Evolutionary conservation across 257 asterid genomes (phyloP), one percentile per base, ranked within the genome.

Genomic region (Solanum medicagineum): DNA sequence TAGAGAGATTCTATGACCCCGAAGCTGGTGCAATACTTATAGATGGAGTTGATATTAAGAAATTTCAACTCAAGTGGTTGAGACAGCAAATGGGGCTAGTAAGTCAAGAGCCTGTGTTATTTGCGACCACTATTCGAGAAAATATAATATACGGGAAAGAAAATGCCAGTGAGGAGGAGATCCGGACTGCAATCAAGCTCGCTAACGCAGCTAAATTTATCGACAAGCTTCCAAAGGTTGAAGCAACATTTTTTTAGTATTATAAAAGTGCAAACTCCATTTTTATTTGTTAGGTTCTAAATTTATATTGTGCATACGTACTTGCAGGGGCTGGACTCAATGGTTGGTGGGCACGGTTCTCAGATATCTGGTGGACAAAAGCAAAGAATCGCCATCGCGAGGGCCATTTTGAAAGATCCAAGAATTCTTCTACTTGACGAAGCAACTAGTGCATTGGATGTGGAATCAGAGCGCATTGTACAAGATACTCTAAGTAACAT

Each of bases 1-100:
- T 94, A 42, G 94, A 94, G 85, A 88, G 97, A 83, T 94, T 94
- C 85, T 94, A 94, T 62, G 97, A 94, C 42, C 97, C 96, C 49
- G 90, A 90, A 81, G 89, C 90, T 16, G 98, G 98, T 9, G 89
- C 84, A 81, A 87, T 94, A 11, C 79, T 92, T 69, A 84, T 92
- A 17, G 97, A 94, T 40, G 97, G 94, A 1, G 74, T 90, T 85
- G 86, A 91, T 89, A 66, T 91, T 86, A 92, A 89, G 85, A 85
- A 75, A 29, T 84, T 89, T 86, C 92, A 87, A 83, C 87, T 92
- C 19, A 85, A 87, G 83, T 94, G 93, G 93, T 85, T 94, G 24
- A 90, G 97, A 85, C 90, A 85, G 32, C 85, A 92, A 85, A 84
- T 94, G 42, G 98, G 98, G 75, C 85, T 94, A 4, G 97, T 94